Conservation (phyloP, 306 rosid species). For the Prunus davidiana region DNA sequence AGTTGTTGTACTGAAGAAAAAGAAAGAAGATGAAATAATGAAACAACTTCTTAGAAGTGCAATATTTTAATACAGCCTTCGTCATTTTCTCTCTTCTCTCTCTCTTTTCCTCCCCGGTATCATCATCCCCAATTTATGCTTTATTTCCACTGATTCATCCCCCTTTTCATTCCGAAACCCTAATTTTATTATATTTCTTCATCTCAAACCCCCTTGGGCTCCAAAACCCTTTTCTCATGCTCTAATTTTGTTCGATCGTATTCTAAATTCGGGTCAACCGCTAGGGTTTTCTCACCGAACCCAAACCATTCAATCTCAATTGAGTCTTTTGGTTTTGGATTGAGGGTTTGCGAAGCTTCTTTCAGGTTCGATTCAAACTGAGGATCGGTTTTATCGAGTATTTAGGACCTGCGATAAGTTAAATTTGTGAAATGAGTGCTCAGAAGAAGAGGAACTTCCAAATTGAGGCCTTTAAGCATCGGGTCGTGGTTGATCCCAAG, state of each 20-base stretch:
- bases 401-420: conserved; percentile 2
- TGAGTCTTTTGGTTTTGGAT: background rate
- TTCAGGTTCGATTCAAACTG: background rate
- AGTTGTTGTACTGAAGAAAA: background rate
- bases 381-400: background rate
- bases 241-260: background rate
- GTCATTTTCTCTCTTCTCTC: background rate
- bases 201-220: background rate
- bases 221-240: background rate
- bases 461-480: conserved; percentile 90
- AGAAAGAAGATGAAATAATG: too few species aligned
- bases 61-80: background rate
- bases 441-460: conserved; percentile 94
- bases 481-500: conserved; percentile 93
- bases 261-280: background rate
- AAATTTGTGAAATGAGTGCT: conserved; percentile 50
- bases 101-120: background rate
- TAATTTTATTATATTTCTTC: background rate
- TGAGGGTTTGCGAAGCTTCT: background rate
- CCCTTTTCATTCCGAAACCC: conserved; percentile 3
- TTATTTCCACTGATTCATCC: background rate
- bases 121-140: conserved; percentile 5
- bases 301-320: background rate
- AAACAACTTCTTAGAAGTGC: background rate
- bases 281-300: background rate